Base-by-base conservation (phyloP, 1,139 yeast genomes). In the Yamadazyma friedrichii region DNA sequence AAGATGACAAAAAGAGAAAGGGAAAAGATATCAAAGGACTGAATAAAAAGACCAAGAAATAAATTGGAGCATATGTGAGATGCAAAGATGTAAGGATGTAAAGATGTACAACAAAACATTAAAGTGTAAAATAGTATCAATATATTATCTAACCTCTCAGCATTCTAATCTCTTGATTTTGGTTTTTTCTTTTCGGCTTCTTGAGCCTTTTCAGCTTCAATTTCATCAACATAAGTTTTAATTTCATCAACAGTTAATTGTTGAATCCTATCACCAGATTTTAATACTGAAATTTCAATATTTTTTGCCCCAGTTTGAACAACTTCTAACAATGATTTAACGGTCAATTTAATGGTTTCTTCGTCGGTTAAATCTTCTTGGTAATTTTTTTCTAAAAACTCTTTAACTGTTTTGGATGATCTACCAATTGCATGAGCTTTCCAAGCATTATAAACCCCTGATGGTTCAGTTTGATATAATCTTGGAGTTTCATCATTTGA, bases 361-460 rank as follows among this genome's bases (percentile, higher is more conserved):
- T 85, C 85, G 53, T 83, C 89, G 46, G 74, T 71, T 51, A 66
- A 58, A 16, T 78, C 88, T 43, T 84, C 89, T 54, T 76, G 78
- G 66, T 87, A 91, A 57, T 88, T 87, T 68, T 89, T 91, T 64
- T 94, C 99, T 63, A 93, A 76, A 55, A 91, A 87, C 63, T 94
- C 98, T 53, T 95, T 83, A 27, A 94, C 98, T 1, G 98, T 93
- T 64, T 93, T 93, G 47, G 95, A 80, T 45, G 95, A 87, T 59
- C 96, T 82, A 43, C 99, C 99, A 60, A 94, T 93, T 17, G 98
- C 91, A 62, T 88, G 94, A 15, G 98, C 98, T 64, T 91, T 88
- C 98, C 98, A 93, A n/a, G 98, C 96, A 42, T 95, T 88, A 61
- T 85, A 93, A 50, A 93, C 94, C 24, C 99, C 99, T 35, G 96